phyloP scores from a whole-genome alignment of 1,284 basidiomycete genomes.

The Ustilago curta region DNA sequence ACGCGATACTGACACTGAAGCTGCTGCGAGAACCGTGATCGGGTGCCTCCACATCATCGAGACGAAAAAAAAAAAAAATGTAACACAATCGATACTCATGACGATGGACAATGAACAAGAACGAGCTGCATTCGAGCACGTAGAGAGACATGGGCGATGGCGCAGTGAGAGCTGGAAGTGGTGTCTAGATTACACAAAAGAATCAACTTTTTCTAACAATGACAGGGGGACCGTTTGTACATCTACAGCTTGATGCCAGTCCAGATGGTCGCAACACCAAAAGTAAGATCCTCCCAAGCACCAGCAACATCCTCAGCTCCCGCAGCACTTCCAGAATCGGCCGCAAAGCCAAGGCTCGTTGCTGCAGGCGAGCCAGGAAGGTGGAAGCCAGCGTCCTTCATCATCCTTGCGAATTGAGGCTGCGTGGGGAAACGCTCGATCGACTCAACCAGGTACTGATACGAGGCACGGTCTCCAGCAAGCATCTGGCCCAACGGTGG shows the following conservation, averaged over 20 bases:
- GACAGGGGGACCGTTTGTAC: background rate
- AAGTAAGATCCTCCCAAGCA: slow-evolving; percentile 67
- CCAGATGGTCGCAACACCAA: slow-evolving; percentile 68
- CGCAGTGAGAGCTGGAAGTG: slow-evolving; percentile 10
- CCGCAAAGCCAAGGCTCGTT: slow-evolving; percentile 56
- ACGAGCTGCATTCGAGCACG: background rate
- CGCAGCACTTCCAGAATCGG: slow-evolving; percentile 31
- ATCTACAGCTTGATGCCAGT: slow-evolving; percentile 55
- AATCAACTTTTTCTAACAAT: background rate
- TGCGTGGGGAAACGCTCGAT: slow-evolving; percentile 94
- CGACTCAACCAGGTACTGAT: slow-evolving; percentile 93
- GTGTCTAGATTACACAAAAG: slow-evolving; percentile 27
- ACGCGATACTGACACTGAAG: slow-evolving; percentile 7
- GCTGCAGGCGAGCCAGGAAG: slow-evolving; percentile 63
- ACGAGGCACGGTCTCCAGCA: slow-evolving; percentile 93
- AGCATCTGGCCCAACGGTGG: slow-evolving; percentile 93
- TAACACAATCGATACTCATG: too few relatives aligned
- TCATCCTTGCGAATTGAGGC: slow-evolving; percentile 88
- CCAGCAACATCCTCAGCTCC: slow-evolving; percentile 53
- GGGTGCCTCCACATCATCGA: slow-evolving; percentile 17
- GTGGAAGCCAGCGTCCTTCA: slow-evolving; percentile 70
- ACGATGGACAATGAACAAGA: too few relatives aligned
- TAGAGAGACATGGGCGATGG: background rate
- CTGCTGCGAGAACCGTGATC: slow-evolving; percentile 12
- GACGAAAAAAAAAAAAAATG: too few relatives aligned